Conservation (phyloP, 306 rosid species). For the Acacia confusa region DNA sequence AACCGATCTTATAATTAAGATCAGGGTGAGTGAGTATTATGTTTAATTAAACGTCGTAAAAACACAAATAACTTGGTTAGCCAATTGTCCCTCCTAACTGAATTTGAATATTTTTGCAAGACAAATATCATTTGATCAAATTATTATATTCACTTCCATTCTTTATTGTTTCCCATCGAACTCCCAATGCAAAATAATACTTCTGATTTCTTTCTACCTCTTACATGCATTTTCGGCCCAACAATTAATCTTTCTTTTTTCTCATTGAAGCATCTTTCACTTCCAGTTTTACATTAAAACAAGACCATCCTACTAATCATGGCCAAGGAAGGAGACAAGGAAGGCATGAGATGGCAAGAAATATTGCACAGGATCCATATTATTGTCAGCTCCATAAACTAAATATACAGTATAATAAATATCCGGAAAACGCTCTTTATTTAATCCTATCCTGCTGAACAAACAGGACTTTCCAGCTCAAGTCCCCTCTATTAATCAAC, state of each 20-base stretch:
- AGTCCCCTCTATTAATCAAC: slow-evolving; percentile 10
- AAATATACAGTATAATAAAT: slow-evolving; percentile 17
- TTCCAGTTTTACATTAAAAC: background rate
- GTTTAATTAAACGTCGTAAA: background rate
- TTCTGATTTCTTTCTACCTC: background rate
- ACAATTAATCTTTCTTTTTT: too few species aligned
- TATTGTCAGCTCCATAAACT: background rate
- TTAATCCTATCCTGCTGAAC: slow-evolving; percentile 27
- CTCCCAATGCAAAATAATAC: background rate
- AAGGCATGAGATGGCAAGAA: background rate
- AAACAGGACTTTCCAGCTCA: slow-evolving; percentile 6
- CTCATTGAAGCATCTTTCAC: background rate
- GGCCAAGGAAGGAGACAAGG: background rate
- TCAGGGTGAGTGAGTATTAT: too few species aligned
- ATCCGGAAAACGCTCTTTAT: background rate
- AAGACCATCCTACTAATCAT: background rate
- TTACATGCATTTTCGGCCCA: background rate
- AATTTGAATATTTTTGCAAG: background rate
- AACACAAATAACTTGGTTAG: background rate
- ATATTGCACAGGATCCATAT: background rate
- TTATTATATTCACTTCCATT: background rate
- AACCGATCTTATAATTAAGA: too few species aligned
- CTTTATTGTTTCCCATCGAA: background rate
- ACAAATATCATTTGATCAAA: background rate
- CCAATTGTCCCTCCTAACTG: background rate